Conservation (phyloP, 2,329 filamentous ascomycete species). For the Lasiodiplodia hormozganensis region DNA sequence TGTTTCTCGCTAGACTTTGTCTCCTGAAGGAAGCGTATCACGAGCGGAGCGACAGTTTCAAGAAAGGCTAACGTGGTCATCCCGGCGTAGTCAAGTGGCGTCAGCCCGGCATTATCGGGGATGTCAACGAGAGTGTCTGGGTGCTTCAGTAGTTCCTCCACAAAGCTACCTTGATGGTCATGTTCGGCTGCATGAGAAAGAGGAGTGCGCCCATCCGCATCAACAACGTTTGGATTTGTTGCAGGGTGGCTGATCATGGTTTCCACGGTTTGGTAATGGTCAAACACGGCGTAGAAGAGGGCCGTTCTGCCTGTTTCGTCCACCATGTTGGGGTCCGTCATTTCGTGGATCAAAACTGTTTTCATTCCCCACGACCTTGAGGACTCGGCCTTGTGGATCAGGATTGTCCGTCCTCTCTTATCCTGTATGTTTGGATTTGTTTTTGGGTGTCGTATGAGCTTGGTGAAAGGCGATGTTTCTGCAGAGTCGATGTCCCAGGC, state of each 20-base stretch:
- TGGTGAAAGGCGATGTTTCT: not conserved
- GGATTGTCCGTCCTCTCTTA: not conserved
- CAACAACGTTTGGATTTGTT: not conserved
- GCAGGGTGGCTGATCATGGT: not conserved
- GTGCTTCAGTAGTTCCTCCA: not conserved
- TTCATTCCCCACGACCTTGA: not conserved
- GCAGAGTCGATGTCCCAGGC: not conserved
- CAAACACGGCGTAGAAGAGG: not conserved
- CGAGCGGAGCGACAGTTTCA: not conserved
- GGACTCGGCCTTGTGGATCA: not conserved
- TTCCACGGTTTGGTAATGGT: not conserved
- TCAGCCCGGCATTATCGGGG: not conserved
- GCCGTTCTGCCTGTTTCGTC: not conserved
- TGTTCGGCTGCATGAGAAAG: not conserved
- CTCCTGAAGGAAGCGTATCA: not conserved
- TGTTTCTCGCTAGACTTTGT: not conserved
- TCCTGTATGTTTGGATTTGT: not conserved
- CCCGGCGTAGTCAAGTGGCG: not conserved
- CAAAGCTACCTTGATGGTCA: too few species aligned
- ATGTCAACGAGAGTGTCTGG: not conserved
- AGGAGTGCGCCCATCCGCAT: not conserved
- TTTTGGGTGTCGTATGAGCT: not conserved
- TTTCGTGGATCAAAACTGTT: not conserved
- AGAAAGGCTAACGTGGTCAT: not conserved
- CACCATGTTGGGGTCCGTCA: not conserved